Evolutionary conservation across 169 alveolate species (phyloP).

Genomic region (Cyclospora cayetanensis): DNA sequence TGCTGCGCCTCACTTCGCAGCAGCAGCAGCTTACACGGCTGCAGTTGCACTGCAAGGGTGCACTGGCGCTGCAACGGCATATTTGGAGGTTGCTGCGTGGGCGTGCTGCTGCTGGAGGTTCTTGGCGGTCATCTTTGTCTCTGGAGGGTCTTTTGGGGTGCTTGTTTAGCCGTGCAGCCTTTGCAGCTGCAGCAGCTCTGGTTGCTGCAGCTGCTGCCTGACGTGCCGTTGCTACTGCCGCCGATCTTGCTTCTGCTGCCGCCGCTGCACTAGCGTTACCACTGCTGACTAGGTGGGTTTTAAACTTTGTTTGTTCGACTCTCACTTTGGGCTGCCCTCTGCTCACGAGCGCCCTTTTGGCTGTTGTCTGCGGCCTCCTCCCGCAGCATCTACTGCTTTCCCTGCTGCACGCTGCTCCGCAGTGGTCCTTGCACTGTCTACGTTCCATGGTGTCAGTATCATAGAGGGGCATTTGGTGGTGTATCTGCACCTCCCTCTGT

Average conservation of each 20-base stretch:
- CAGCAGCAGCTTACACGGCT: background rate
- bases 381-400: background rate
- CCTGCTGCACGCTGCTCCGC: background rate
- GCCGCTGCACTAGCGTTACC: background rate
- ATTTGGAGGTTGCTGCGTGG: background rate
- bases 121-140: background rate
- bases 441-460: too few relatives aligned
- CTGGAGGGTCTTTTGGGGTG: background rate
- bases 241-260: background rate
- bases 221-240: background rate
- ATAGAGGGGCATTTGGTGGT: too few relatives aligned
- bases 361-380: background rate
- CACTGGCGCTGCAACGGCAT: background rate
- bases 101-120: background rate
- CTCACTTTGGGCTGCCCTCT: background rate
- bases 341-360: background rate
- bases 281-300: background rate
- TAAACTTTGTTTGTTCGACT: background rate
- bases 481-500: too few relatives aligned
- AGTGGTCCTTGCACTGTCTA: too few relatives aligned
- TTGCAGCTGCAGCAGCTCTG: background rate
- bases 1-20: background rate
- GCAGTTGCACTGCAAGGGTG: background rate
- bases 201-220: background rate
- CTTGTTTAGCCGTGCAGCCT: background rate